Evolutionary conservation across 2,329 filamentous ascomycete species (phyloP).

Genomic region (Cercospora citrullina): DNA sequence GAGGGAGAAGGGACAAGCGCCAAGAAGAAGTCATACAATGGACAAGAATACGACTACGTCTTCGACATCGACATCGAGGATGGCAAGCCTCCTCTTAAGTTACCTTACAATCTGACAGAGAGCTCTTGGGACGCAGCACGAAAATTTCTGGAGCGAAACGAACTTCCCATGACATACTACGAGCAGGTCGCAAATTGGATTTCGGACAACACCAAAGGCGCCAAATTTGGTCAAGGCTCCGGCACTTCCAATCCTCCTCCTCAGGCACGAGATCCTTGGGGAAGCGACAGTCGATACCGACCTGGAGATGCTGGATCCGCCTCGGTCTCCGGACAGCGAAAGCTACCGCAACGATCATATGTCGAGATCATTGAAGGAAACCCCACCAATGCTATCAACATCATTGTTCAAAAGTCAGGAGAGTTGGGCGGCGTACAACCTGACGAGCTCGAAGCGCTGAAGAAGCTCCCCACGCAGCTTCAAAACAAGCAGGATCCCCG

Average conservation of each 20-base stretch:
- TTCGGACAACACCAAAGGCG: conserved; percentile 81
- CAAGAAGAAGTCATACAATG: conserved; percentile 69
- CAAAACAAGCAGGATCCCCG: conserved; percentile 53
- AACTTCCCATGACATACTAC: conserved; percentile 81
- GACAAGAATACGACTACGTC: conserved; percentile 91
- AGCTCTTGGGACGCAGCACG: conserved; percentile 90
- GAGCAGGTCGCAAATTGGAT: conserved; percentile 95
- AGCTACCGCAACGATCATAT: conserved; percentile 36
- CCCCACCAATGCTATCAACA: conserved; percentile 50
- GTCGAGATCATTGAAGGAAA: conserved; percentile 38
- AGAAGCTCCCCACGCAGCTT: conserved; percentile 62
- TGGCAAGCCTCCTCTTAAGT: conserved; percentile 84
- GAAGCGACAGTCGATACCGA: conserved; percentile 74
- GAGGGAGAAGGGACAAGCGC: conserved; percentile 78
- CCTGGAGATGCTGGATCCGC: conserved; percentile 62
- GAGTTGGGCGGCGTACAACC: conserved; percentile 74
- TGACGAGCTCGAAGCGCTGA: conserved; percentile 64
- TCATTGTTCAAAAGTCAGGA: conserved; percentile 66
- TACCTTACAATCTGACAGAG: conserved; percentile 90
- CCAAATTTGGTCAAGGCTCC: conserved; percentile 66
- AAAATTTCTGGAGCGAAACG: conserved; percentile 86
- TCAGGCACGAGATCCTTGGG: conserved; percentile 69
- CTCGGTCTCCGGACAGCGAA: conserved; percentile 30
- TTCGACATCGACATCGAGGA: conserved; percentile 97
- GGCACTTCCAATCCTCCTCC: conserved; percentile 42